Conservation (phyloP, 176 grass and related monocot species). For the Avena atlantica region DNA sequence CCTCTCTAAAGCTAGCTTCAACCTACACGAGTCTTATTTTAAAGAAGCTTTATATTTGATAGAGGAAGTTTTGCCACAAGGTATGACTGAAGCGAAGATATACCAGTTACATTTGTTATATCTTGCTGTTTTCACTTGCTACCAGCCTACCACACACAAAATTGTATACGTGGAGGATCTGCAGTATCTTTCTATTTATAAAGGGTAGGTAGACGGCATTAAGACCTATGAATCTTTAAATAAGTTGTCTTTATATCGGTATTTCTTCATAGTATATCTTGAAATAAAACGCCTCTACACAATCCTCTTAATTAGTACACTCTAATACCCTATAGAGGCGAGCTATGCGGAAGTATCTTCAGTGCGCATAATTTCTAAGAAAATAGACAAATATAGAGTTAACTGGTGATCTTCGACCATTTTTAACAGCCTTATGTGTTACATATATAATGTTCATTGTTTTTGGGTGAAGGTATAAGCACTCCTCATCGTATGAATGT, state of each 20-base stretch:
- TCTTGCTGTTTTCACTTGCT: slow-evolving; percentile 18
- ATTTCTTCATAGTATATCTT: slow-evolving; percentile 24
- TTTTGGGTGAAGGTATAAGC: slow-evolving; percentile 7
- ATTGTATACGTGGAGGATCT: background rate
- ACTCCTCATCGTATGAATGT: slow-evolving; percentile 17
- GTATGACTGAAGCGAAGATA: slow-evolving; percentile 40
- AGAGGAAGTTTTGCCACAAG: slow-evolving; percentile 54
- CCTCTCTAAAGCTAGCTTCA: slow-evolving; percentile 54
- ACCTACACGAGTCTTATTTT: slow-evolving; percentile 54
- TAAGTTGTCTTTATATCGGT: background rate
- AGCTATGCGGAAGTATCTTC: background rate
- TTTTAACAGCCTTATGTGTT: background rate
- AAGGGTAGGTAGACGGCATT: slow-evolving; percentile 1
- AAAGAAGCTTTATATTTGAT: slow-evolving; percentile 58
- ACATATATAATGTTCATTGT: background rate
- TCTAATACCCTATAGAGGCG: slow-evolving; percentile 17
- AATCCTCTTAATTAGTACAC: slow-evolving; percentile 27
- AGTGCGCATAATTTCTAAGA: background rate
- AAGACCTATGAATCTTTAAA: background rate
- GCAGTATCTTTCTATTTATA: slow-evolving; percentile 20
- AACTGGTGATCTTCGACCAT: background rate
- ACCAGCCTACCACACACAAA: background rate
- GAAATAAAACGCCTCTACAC: slow-evolving; percentile 26
- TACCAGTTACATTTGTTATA: background rate
- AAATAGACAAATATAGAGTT: background rate